These are phyloP conservation scores for Solanum pimpinellifolium DNA, from an alignment of 257 asterid species.

Conservation along the genomic window DNA sequence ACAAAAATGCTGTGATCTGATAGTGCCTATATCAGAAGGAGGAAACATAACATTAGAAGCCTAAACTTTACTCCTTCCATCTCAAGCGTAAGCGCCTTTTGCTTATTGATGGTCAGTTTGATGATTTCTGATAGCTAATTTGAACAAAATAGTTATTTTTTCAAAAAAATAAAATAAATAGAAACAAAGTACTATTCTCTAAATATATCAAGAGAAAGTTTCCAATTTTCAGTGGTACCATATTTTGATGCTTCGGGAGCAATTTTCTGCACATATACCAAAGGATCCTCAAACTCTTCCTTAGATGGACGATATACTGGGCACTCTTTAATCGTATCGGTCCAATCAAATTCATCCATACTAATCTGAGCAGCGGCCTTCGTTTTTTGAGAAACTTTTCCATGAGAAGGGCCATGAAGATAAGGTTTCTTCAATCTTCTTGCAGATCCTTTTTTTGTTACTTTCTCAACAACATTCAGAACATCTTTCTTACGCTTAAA, in stretches of 20 bases:
- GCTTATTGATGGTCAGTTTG: no score
- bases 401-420: background rate
- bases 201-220: background rate
- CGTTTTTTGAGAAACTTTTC: background rate
- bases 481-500: background rate
- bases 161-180: background rate
- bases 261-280: constrained; percentile 19
- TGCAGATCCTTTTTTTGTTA: background rate
- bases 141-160: background rate
- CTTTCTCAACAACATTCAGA: background rate
- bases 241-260: constrained; percentile 35
- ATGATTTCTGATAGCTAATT: background rate
- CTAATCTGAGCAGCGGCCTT: background rate
- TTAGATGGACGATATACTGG: constrained; percentile 31
- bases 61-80: background rate
- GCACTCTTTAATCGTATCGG: constrained; percentile 12
- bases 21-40: background rate
- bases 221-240: constrained; percentile 8
- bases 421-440: background rate
- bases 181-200: background rate
- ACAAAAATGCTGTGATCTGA: background rate
- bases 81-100: background rate
- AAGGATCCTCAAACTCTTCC: constrained; percentile 34
- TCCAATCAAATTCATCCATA: constrained; percentile 7
- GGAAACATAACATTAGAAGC: background rate